Base-by-base conservation (phyloP, 768 basidiomycete genomes). In the Suillus luteus region DNA sequence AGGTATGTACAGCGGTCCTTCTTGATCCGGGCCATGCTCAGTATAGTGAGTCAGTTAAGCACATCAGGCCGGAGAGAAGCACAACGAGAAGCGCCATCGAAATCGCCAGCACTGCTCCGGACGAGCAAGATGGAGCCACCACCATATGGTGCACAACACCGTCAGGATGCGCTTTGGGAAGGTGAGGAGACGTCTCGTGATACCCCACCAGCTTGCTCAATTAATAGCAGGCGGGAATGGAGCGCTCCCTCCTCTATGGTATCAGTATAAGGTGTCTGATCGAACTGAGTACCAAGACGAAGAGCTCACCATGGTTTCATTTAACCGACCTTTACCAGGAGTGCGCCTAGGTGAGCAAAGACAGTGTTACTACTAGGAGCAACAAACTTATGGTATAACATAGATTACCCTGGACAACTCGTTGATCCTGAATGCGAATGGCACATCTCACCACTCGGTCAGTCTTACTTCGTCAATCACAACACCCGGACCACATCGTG, bases 381-480 rank as follows among this genome's bases (percentile, higher is more conserved):
- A 6, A 37, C 5, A 19, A 10, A 37, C n/a, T 55, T 5, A 37
- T 35, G n/a, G 8, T 1, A 0, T 6, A 55, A 5, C 6, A 37
- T 22, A 55, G 54, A 37, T 37, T 2, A 15, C 17, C 49, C 14
- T 3, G 24, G 49, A 15, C 2, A 27, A 7, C 24, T 27, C 6
- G 24, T 7, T 48, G 5, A 8, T 63, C 46, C 19, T 62, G 57
- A 22, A 51, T 31, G 37, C 35, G 55, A 55, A 55, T 55, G 55
- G 55, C 37, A 55, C 11, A 38, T 55, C 55, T 55, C 55, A 38
- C 55, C 55, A 24, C 37, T 24, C 1, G 37, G 55, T 38, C 55
- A 37, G 55, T 55, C 55, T 14, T 55, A 55, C 33, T 55, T 55
- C 14, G 55, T 55, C 35, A 55, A 55, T 7, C 55, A 38, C 37